Base-by-base conservation (phyloP, 1,139 yeast genomes). In the Yamadazyma conglobata region DNA sequence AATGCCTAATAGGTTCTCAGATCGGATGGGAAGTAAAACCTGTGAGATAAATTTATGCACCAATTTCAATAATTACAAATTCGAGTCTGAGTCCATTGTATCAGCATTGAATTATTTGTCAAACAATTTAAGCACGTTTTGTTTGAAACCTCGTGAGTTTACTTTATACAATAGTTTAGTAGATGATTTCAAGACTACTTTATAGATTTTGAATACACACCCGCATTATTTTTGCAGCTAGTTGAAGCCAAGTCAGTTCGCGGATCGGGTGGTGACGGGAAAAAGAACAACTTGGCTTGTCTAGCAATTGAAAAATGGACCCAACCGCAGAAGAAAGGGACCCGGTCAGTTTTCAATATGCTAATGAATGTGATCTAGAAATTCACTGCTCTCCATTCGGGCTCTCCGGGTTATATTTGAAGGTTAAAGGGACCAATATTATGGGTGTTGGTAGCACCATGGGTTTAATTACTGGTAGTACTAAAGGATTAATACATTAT, bases 301-400 rank as follows among this genome's bases (percentile, higher is more conserved):
- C n/a, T n/a, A n/a, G n/a, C n/a, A n/a, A n/a, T n/a, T n/a, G n/a
- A n/a, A 12, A 21, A 6, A 37, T 35, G 39, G 32, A 37, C n/a
- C 23, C 25, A 6, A 31, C 32, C 11, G 37, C 27, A 13, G 42
- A 38, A n/a, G 34, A 28, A 12, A 28, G 22, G 20, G 44, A 52
- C 21, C 62, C 56, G 34, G 47, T 63, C 10, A 48, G 57, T 6
- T 72, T 70, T 47, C 64, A 65, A 31, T 70, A 60, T 41, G 73
- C 77, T 33, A 70, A 70, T 40, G 73, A 67, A 37, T 73, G 79
- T 40, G 77, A 70, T 28, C 49, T 74, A 23, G 79, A 73, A 46
- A 67, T 72, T 19, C 78, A 73, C 48, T 73, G 78, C 47, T 72
- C 78, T 3, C 79, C 79, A 2, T 73, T 74, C 48, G 80, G 79